phyloP scores from a whole-genome alignment of 164 flowering plant genomes.

The Magnolia changhungtana region DNA sequence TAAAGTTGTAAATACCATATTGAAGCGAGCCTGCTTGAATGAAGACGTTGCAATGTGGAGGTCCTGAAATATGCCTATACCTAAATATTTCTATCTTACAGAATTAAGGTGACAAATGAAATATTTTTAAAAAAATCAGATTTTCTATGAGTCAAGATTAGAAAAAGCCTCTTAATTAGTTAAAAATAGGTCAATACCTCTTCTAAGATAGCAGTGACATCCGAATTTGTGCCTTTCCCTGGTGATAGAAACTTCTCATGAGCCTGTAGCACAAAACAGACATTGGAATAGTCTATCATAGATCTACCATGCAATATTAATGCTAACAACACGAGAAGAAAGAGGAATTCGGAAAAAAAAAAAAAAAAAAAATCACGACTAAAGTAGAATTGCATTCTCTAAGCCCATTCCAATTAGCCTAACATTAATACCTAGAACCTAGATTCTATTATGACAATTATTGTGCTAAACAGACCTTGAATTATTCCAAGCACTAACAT shows the following conservation, averaged over 20 bases:
- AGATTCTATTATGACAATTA: no score
- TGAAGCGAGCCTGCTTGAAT: constrained; percentile 97
- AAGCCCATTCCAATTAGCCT: neutral
- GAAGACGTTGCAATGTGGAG: constrained; percentile 79
- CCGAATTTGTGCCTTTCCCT: constrained; percentile 55
- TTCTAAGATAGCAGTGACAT: constrained; percentile 47
- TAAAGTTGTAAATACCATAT: constrained; percentile 47
- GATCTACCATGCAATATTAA: neutral
- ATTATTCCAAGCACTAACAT: no score
- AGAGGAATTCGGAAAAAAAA: neutral
- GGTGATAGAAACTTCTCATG: constrained; percentile 65
- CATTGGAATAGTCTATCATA: neutral
- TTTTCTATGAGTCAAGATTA: constrained; percentile 8
- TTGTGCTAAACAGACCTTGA: no score
- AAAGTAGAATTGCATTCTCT: neutral
- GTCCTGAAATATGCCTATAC: constrained; percentile 67
- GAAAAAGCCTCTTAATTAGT: neutral
- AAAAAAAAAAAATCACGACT: neutral
- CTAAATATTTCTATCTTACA: constrained; percentile 17
- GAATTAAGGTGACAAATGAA: constrained; percentile 13
- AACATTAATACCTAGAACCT: no score
- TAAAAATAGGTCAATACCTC: constrained; percentile 41
- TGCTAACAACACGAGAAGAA: neutral
- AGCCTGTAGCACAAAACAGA: constrained; percentile 34
- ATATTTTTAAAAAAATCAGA: constrained; percentile 1